Percentiles rank a stretch among this genome's conserved stretches.
These are phyloP conservation scores for Botrytis deweyae DNA, from an alignment of 2,329 filamentous ascomycete genomes.

Conservation along the genomic window DNA sequence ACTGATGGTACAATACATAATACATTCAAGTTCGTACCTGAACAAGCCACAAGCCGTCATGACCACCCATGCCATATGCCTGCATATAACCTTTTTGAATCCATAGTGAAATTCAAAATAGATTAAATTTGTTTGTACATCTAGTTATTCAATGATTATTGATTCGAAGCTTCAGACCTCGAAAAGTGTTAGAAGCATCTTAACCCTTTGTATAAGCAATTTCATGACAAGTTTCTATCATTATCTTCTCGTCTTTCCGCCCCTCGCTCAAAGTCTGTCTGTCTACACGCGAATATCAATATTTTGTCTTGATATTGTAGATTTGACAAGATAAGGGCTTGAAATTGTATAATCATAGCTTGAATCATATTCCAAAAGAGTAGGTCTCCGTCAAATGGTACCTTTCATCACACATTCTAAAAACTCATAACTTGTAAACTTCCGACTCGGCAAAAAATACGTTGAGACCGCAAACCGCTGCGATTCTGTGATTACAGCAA, in stretches of 20 bases:
- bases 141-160: not conserved
- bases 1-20: not conserved
- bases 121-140: not conserved
- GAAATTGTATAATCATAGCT: not conserved
- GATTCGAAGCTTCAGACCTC: not conserved
- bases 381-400: not conserved
- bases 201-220: not conserved
- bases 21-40: not conserved
- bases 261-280: not conserved
- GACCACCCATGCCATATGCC: not conserved
- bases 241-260: not conserved
- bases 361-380: not conserved
- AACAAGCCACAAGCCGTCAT: constrained; percentile 1
- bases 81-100: not conserved
- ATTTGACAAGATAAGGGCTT: not conserved
- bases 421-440: not conserved
- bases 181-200: not conserved
- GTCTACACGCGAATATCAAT: not conserved
- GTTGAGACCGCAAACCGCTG: constrained; percentile 2
- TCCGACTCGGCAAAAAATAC: not conserved
- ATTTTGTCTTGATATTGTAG: no score
- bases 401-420: not conserved
- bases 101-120: not conserved
- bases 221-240: not conserved
- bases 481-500: constrained; percentile 12